These are phyloP conservation scores for Coniophora puteana DNA, from an alignment of 1,284 basidiomycete species.

Conservation along the genomic window DNA sequence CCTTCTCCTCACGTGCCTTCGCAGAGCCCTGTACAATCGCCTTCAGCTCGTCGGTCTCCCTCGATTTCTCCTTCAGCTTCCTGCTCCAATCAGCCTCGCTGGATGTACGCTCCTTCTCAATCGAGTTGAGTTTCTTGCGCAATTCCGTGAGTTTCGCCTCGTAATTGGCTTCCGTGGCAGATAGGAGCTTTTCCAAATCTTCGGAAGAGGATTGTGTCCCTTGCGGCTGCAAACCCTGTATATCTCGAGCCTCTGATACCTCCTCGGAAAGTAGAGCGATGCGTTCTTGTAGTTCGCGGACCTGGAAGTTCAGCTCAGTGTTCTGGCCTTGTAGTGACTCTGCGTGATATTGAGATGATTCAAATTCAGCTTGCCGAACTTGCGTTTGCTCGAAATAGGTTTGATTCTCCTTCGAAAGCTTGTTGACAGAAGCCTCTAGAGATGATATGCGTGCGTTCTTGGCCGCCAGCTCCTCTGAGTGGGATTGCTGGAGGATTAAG, in stretches of 20 bases:
- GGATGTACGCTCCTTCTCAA: slow-evolving; percentile 75
- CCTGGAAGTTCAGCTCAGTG: slow-evolving; percentile 81
- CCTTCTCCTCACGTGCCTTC: slow-evolving; percentile 54
- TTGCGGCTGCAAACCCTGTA: slow-evolving; percentile 44
- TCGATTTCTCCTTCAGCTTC: slow-evolving; percentile 70
- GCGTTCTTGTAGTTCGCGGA: slow-evolving; percentile 76
- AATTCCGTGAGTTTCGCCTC: slow-evolving; percentile 74
- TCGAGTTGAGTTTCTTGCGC: slow-evolving; percentile 46
- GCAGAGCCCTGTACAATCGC: slow-evolving; percentile 52
- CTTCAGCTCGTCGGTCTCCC: slow-evolving; percentile 75
- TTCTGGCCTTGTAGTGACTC: slow-evolving; percentile 75
- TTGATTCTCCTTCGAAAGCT: slow-evolving; percentile 70
- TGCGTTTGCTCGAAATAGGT: slow-evolving; percentile 82
- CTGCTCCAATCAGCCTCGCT: slow-evolving; percentile 83
- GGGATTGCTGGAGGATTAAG: slow-evolving; percentile 50
- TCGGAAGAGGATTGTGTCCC: slow-evolving; percentile 51
- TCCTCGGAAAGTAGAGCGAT: slow-evolving; percentile 70
- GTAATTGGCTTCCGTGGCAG: slow-evolving; percentile 72
- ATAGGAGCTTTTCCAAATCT: slow-evolving; percentile 75
- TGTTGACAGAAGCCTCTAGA: slow-evolving; percentile 68
- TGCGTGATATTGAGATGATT: slow-evolving; percentile 72
- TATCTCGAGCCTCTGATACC: slow-evolving; percentile 59
- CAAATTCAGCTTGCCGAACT: slow-evolving; percentile 81
- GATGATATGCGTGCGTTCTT: slow-evolving; percentile 63
- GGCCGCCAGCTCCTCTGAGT: slow-evolving; percentile 63